These are phyloP conservation scores for Globisporangium echinulatum DNA, from an alignment of 352 stramenopile species.

Conservation along the genomic window DNA sequence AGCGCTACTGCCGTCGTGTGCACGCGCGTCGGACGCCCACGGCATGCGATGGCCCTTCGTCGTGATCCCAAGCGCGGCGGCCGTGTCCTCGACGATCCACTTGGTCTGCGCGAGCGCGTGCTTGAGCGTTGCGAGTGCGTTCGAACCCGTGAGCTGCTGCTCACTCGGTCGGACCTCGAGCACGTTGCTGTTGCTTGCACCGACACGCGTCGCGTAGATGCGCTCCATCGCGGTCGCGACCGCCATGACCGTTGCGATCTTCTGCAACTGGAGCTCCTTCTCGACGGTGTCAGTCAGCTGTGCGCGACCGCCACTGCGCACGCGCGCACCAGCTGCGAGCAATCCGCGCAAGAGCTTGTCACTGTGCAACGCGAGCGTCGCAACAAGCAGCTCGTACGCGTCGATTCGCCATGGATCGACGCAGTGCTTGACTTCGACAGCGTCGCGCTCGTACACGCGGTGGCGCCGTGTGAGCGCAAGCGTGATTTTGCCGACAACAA, in stretches of 20 bases:
- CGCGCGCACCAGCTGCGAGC: constrained; percentile 21
- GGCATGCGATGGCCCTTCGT: constrained; percentile 26
- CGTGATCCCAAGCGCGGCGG: constrained; percentile 37
- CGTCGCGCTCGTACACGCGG: constrained; percentile 8
- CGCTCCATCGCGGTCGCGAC: constrained; percentile 33
- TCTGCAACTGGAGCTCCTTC: constrained; percentile 46
- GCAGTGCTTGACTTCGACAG: constrained; percentile 31
- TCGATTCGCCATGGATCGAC: constrained; percentile 43
- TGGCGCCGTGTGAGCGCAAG: constrained; percentile 26
- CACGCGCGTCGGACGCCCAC: constrained; percentile 30
- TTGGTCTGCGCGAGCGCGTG: constrained; percentile 39
- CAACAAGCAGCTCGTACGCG: constrained; percentile 34
- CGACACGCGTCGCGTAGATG: constrained; percentile 19
- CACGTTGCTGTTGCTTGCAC: not conserved
- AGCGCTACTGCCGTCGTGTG: constrained; percentile 10
- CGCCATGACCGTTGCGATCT: constrained; percentile 37
- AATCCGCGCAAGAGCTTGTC: constrained; percentile 41
- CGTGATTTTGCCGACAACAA: constrained; percentile 51
- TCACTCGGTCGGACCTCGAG: constrained; percentile 3
- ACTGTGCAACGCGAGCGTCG: constrained; percentile 31
- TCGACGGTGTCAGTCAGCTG: constrained; percentile 27
- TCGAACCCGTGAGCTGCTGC: constrained; percentile 8
- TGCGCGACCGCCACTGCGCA: constrained; percentile 19
- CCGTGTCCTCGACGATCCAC: constrained; percentile 42
- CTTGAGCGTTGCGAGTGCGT: constrained; percentile 29